Base-by-base conservation (phyloP, 106 monocot species). In the Acorus gramineus region DNA sequence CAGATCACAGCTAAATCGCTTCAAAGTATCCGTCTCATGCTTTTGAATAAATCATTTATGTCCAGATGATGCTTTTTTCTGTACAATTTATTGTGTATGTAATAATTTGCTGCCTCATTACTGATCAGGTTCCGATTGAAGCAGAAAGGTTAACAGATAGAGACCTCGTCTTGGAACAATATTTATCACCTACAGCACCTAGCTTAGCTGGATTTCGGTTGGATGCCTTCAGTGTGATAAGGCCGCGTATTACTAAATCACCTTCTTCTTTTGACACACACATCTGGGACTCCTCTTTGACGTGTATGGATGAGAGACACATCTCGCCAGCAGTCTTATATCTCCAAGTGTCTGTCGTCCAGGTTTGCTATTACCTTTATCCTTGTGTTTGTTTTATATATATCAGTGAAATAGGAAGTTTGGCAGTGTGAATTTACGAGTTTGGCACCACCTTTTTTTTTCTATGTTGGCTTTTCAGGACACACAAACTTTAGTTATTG, bases 201-300 rank as follows among this genome's bases (percentile, higher is more conserved):
- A 73, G 61, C 43, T 46, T 99, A 65, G 88, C 85, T 59, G 98
- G 98, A 70, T 99, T 99, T 70, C 80, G 98, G 42, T 51, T 99
- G 62, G 98, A 99, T 81, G 73, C 79, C 64, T 82, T 92, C 54
- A 92, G 56, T 71, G 81, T 81, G 53, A 84, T 92, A 70, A 86
- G 75, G 59, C 98, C 89, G 52, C 79, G 81, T n/a, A 71, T 89
- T 47, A 76, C 81, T 14, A 85, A 92, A 73, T 99, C 92, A 46
- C 98, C 98, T 55, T 68, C 75, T 52, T 71, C 75, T 44, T 73
- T 56, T 8, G 75, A 92, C 62, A 53, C 54, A 43, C 79, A 81
- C 76, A 74, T 84, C 14, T 89, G 80, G 81, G 73, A 78, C 44
- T 92, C 88, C 12, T 87, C 82, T 69, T 66, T 86, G 13, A 92